Percentiles rank a stretch among this genome's conserved stretches.
Conservation (phyloP, 257 asterid species). For the Ilex asprella region DNA sequence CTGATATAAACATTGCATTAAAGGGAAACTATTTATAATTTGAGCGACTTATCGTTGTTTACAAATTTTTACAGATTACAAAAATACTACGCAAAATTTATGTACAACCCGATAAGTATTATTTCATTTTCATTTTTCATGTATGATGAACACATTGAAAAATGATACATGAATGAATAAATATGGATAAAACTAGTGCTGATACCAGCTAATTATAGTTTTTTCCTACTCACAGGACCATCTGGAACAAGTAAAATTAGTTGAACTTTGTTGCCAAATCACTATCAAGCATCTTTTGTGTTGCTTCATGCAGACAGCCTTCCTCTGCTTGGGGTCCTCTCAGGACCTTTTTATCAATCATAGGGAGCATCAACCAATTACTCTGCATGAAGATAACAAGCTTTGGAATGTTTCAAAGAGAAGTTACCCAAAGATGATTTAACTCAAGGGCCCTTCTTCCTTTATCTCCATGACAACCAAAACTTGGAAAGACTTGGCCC, state of each 20-base stretch:
- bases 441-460: slow-evolving; percentile 17
- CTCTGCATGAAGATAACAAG: slow-evolving; percentile 34
- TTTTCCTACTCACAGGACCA: slow-evolving; percentile 18
- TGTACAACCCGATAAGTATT: background rate
- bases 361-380: slow-evolving; percentile 33
- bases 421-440: slow-evolving; percentile 29
- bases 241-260: slow-evolving; percentile 25
- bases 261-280: slow-evolving; percentile 41
- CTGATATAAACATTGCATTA: no score
- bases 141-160: slow-evolving; percentile 17
- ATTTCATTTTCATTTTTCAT: slow-evolving; percentile 12
- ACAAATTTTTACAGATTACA: background rate
- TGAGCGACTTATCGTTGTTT: no score
- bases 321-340: slow-evolving; percentile 43
- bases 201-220: slow-evolving; percentile 25
- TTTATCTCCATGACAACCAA: slow-evolving; percentile 30
- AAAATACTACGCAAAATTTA: background rate
- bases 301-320: slow-evolving; percentile 46
- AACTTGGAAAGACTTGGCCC: slow-evolving; percentile 29
- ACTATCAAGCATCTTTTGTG: slow-evolving; percentile 43
- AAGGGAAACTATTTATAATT: no score
- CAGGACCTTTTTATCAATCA: slow-evolving; percentile 37
- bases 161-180: slow-evolving; percentile 4
- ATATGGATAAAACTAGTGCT: slow-evolving; percentile 7
- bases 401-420: slow-evolving; percentile 34